Conservation (phyloP, 106 monocot species). For the Dactylorhiza incarnata region DNA sequence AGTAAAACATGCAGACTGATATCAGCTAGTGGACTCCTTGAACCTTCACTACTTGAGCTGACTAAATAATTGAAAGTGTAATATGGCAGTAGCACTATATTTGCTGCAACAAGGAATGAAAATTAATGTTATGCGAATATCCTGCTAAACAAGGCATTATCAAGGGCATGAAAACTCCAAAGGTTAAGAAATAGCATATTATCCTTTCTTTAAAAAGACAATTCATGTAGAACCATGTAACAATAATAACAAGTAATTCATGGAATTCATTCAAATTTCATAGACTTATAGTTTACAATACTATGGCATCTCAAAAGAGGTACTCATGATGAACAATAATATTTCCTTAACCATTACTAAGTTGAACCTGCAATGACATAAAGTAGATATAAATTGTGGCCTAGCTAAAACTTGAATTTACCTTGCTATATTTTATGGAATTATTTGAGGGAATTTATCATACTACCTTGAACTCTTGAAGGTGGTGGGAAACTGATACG, state of each 20-base stretch:
- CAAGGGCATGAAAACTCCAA: neutral
- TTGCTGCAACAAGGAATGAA: conserved; percentile 61
- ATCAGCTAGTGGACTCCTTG: conserved; percentile 60
- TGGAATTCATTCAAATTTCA: neutral
- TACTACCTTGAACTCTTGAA: neutral
- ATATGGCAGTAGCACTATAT: conserved; percentile 84
- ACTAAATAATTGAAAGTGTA: conserved; percentile 91
- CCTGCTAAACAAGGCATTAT: neutral
- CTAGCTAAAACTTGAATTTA: neutral
- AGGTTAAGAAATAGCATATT: neutral
- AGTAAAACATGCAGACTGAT: conserved; percentile 80
- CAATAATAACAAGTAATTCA: neutral
- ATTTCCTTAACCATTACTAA: neutral
- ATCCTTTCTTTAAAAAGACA: neutral
- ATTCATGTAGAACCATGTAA: neutral
- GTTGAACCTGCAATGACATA: neutral
- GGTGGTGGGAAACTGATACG: no score
- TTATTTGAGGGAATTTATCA: neutral
- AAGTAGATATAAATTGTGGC: neutral
- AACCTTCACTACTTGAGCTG: conserved; percentile 56
- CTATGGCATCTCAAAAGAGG: neutral
- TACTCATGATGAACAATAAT: neutral
- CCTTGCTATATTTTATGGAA: neutral
- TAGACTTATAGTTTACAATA: neutral
- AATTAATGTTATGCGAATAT: neutral